Conservation (phyloP, 495 filamentous ascomycete genomes). For the Aspergillus ostianus region DNA sequence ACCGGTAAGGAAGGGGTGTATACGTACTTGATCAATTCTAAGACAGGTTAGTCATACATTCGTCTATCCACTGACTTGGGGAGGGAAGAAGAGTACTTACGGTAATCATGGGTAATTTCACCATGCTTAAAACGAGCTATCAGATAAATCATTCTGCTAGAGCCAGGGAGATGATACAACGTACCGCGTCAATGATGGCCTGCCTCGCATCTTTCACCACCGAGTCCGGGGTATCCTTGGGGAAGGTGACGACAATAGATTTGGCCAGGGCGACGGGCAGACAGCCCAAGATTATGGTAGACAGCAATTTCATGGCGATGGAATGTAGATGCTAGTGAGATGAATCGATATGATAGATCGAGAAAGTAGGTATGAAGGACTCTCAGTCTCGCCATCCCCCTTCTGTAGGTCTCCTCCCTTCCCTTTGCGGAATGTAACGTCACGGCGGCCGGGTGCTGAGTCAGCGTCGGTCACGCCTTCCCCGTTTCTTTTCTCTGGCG, state of each 20-base stretch:
- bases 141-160: not conserved
- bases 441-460: conserved; percentile 10
- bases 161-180: conserved; percentile 19
- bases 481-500: not conserved
- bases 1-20: not conserved
- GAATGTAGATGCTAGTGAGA: not conserved
- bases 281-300: conserved; percentile 49
- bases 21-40: conserved; percentile 52
- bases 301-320: conserved; percentile 57
- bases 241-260: conserved; percentile 76
- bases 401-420: too few species aligned
- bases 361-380: not conserved
- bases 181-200: conserved; percentile 64
- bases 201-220: conserved; percentile 69
- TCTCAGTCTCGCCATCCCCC: not conserved
- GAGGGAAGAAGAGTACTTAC: conserved; percentile 33
- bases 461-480: conserved; percentile 8
- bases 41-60: conserved; percentile 10
- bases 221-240: conserved; percentile 65
- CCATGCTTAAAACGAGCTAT: conserved; percentile 24
- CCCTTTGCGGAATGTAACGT: conserved; percentile 2
- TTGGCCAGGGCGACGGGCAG: conserved; percentile 61
- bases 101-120: conserved; percentile 53
- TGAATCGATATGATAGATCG: not conserved
- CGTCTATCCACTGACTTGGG: not conserved